A percentile compares a stretch with the other conserved stretches of the same genome.
Evolutionary conservation across 306 rosid genomes (phyloP).

Genomic region (Carpinus viminea): DNA sequence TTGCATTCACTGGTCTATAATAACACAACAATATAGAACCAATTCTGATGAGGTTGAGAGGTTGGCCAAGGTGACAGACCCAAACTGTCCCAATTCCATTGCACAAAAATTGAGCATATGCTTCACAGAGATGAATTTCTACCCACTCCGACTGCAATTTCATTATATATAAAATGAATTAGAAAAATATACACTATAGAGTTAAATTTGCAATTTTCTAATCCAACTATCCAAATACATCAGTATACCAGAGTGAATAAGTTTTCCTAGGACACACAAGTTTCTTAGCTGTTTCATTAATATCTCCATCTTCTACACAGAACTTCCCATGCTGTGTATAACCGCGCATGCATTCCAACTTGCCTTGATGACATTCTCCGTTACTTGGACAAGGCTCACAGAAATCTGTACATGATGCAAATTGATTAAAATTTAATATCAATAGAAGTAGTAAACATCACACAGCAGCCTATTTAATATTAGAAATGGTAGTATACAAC

Average conservation of each 20-base stretch:
- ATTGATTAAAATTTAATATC: constrained; percentile 9
- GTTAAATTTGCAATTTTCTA: not conserved
- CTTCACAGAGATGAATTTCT: constrained; percentile 58
- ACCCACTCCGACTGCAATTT: constrained; percentile 54
- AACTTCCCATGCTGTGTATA: constrained; percentile 58
- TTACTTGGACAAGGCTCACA: constrained; percentile 88
- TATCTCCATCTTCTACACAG: constrained; percentile 81
- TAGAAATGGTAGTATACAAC: not conserved
- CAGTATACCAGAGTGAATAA: constrained; percentile 23
- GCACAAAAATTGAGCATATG: constrained; percentile 68
- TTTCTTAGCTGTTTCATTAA: constrained; percentile 63
- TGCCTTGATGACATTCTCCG: constrained; percentile 66
- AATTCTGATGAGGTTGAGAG: constrained; percentile 14
- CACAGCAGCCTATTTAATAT: not conserved
- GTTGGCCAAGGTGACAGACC: constrained; percentile 51
- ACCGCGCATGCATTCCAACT: constrained; percentile 68
- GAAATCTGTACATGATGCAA: constrained; percentile 43
- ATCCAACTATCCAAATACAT: not conserved
- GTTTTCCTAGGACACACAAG: constrained; percentile 54
- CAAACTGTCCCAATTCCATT: constrained; percentile 66
- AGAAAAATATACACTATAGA: constrained; percentile 14
- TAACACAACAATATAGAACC: not conserved
- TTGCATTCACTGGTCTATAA: not conserved
- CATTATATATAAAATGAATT: constrained; percentile 19
- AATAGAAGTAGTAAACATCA: constrained; percentile 12